These are phyloP conservation scores for Lobosporangium transversale DNA, from an alignment of 192 early-diverging fungal species.

Conservation along the genomic window DNA sequence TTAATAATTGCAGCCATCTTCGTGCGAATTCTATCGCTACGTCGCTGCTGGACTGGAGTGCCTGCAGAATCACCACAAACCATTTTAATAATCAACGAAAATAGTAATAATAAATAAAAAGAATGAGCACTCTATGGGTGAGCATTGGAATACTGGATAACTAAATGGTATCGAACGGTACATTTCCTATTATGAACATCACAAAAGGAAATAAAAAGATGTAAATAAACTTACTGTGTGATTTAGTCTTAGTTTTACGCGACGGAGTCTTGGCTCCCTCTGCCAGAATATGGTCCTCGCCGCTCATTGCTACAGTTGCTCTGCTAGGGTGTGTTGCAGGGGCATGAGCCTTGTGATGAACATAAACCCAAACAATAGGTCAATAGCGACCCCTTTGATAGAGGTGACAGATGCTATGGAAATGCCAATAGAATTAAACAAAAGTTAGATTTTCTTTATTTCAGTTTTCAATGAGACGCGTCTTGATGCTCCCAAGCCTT, in stretches of 20 bases:
- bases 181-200: neutral
- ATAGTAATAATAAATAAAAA: neutral
- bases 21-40: constrained; percentile 32
- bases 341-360: too few relatives aligned
- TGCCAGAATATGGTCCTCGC: constrained; percentile 6
- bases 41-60: constrained; percentile 5
- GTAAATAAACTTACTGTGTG: constrained; percentile 12
- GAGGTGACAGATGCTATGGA: too few relatives aligned
- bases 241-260: constrained; percentile 3
- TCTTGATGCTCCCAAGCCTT: too few relatives aligned
- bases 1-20: constrained; percentile 9
- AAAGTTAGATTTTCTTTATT: too few relatives aligned
- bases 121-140: neutral
- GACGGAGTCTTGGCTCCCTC: constrained; percentile 28
- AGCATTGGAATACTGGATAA: neutral
- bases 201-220: too few relatives aligned
- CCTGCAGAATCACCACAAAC: neutral
- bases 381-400: too few relatives aligned
- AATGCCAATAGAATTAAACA: too few relatives aligned
- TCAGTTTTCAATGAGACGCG: too few relatives aligned
- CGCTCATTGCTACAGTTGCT: constrained; percentile 4
- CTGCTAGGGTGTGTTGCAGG: neutral
- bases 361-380: too few relatives aligned
- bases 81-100: too few relatives aligned
- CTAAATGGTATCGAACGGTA: neutral